These are phyloP conservation scores for Pachyrhizus erosus DNA, from an alignment of 306 rosid genomes.

Conservation along the genomic window DNA sequence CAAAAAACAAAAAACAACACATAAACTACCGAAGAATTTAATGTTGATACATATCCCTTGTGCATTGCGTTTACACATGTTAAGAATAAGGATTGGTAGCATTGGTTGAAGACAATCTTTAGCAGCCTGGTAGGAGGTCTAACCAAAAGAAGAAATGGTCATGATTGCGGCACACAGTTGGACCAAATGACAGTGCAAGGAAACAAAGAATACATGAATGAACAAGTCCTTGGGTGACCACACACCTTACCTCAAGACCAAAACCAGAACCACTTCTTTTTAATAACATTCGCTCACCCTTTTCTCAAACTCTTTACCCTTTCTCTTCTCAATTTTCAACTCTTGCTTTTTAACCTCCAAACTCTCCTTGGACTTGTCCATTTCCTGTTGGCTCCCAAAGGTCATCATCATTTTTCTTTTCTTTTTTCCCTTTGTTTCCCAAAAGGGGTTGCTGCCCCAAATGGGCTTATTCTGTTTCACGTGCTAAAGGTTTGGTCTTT, in stretches of 20 bases:
- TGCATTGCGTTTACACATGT: not conserved
- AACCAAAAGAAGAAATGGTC: constrained; percentile 13
- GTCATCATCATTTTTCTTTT: not conserved
- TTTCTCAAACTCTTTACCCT: not conserved
- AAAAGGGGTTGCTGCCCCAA: constrained; percentile 7
- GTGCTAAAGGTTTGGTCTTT: not conserved
- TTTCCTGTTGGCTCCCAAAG: not conserved
- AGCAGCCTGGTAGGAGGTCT: not conserved
- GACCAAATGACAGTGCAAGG: not conserved
- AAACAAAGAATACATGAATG: not conserved
- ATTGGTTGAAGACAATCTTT: not conserved
- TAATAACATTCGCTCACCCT: too few relatives aligned
- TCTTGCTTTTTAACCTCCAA: not conserved
- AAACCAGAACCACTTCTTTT: not conserved
- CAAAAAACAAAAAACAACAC: not conserved
- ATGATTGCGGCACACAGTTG: not conserved
- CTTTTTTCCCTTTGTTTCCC: not conserved
- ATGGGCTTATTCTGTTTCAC: constrained; percentile 1
- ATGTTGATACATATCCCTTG: not conserved
- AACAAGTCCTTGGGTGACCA: not conserved
- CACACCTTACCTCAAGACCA: not conserved
- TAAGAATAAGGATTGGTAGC: too few relatives aligned
- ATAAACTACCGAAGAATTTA: not conserved
- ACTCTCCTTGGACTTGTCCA: not conserved
- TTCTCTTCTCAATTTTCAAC: constrained; percentile 17